phyloP scores from a whole-genome alignment of 306 rosid genomes.

The Biancaea sappan region DNA sequence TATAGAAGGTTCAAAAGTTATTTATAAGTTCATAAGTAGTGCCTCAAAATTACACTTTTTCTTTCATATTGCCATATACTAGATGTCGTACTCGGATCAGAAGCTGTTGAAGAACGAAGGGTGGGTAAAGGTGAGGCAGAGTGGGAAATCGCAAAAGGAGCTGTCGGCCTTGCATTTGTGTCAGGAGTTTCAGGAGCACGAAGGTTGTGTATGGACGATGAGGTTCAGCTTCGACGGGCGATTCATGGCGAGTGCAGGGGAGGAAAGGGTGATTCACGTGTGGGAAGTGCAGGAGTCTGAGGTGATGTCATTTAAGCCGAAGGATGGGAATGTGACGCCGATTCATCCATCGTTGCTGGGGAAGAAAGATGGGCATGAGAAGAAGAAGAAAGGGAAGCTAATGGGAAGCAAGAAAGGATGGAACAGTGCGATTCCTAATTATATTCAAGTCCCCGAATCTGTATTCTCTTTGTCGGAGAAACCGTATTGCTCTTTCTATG shows the following conservation, averaged over 20 bases:
- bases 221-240: slow-evolving; percentile 70
- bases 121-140: slow-evolving; percentile 73
- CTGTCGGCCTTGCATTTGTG: slow-evolving; percentile 79
- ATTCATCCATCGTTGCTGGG: slow-evolving; percentile 48
- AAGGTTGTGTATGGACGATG: slow-evolving; percentile 82
- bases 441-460: slow-evolving; percentile 78
- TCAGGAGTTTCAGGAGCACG: slow-evolving; percentile 90
- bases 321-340: slow-evolving; percentile 52
- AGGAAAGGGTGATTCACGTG: slow-evolving; percentile 64
- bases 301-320: slow-evolving; percentile 56
- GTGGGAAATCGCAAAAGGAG: slow-evolving; percentile 73
- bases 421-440: slow-evolving; percentile 53
- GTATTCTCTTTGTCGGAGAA: slow-evolving; percentile 69
- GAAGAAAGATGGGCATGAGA: slow-evolving; percentile 29
- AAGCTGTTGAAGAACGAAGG: slow-evolving; percentile 50
- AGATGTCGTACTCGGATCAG: slow-evolving; percentile 20
- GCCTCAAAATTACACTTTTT: too few species aligned
- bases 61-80: too few species aligned
- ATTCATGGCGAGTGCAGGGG: slow-evolving; percentile 79
- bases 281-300: slow-evolving; percentile 96
- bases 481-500: slow-evolving; percentile 60
- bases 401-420: slow-evolving; percentile 45
- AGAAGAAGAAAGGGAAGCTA: slow-evolving; percentile 63
- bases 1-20: too few species aligned
- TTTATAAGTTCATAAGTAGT: too few species aligned